phyloP scores from a whole-genome alignment of 805 yeast genomes.

The Ascoidea rubescens region DNA sequence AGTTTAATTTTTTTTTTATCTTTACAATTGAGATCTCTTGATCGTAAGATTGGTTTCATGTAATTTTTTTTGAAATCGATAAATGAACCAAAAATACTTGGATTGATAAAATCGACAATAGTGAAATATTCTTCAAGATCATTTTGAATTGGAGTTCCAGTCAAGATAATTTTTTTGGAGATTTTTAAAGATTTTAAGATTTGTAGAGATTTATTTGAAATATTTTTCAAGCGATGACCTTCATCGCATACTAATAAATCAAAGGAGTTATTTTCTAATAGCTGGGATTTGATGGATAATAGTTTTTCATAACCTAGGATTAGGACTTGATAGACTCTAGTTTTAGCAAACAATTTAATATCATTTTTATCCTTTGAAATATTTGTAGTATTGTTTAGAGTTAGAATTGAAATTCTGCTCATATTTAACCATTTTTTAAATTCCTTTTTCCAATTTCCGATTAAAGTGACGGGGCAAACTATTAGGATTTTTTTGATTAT shows the following conservation, averaged over 20 bases:
- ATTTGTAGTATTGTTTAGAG: conserved; percentile 35
- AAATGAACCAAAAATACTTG: conserved; percentile 60
- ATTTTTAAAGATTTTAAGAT: conserved; percentile 43
- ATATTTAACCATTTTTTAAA: conserved; percentile 78
- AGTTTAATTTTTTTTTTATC: conserved; percentile 30
- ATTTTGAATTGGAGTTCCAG: conserved; percentile 93
- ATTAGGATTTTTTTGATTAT: conserved; percentile 48
- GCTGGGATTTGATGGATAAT: conserved; percentile 34
- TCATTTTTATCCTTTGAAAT: conserved; percentile 40
- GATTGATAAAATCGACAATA: conserved; percentile 72
- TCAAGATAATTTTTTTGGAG: conserved; percentile 45
- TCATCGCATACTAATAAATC: conserved; percentile 88
- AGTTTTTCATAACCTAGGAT: conserved; percentile 84
- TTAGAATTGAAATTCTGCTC: conserved; percentile 50
- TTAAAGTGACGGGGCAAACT: conserved; percentile 85
- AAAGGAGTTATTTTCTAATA: conserved; percentile 24
- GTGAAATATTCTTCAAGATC: conserved; percentile 75
- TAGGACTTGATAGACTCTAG: conserved; percentile 68
- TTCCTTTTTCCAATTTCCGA: conserved; percentile 79
- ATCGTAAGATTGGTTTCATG: conserved; percentile 55
- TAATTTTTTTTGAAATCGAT: conserved; percentile 44
- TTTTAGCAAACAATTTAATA: conserved; percentile 45
- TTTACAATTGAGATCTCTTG: conserved; percentile 48
- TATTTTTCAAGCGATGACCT: conserved; percentile 80
- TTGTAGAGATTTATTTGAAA: conserved; percentile 56